Evolutionary conservation across 164 flowering plant genomes (phyloP).

Genomic region (Vitis riparia): DNA sequence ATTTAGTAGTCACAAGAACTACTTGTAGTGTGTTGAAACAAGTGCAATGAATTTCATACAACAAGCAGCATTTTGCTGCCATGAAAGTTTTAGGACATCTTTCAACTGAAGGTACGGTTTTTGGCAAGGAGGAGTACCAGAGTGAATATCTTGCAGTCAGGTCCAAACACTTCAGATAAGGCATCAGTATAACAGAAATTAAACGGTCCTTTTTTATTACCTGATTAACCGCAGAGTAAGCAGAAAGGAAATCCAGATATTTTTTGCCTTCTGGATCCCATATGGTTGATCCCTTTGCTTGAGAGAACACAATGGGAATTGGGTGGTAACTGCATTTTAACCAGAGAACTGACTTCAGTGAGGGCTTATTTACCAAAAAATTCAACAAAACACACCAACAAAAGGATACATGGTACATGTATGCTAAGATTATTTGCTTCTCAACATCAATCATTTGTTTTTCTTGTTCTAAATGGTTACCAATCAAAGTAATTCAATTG

Average conservation of each 20-base stretch:
- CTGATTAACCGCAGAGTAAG: slow-evolving; percentile 99
- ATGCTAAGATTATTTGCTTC: neutral
- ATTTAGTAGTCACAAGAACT: neutral
- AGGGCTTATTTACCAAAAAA: neutral
- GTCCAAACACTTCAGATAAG: neutral
- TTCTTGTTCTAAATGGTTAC: neutral
- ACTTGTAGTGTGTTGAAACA: neutral
- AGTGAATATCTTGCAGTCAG: neutral
- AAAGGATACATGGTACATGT: neutral
- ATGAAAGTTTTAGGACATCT: neutral
- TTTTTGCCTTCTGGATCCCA: slow-evolving; percentile 98
- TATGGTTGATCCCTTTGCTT: slow-evolving; percentile 83
- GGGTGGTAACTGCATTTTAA: slow-evolving; percentile 83
- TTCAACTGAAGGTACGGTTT: too few relatives aligned
- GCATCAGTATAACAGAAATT: neutral
- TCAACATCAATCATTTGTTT: neutral
- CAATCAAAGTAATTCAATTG: neutral
- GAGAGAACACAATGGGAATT: slow-evolving; percentile 85
- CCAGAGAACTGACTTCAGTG: neutral
- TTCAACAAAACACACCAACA: neutral
- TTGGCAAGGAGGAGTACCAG: neutral
- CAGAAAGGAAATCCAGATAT: slow-evolving; percentile 89
- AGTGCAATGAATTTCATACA: neutral
- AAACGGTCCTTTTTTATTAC: slow-evolving; percentile 21
- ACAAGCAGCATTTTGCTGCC: neutral